Conservation (phyloP, 2,329 filamentous ascomycete species). For the Teratosphaeria destructans region DNA sequence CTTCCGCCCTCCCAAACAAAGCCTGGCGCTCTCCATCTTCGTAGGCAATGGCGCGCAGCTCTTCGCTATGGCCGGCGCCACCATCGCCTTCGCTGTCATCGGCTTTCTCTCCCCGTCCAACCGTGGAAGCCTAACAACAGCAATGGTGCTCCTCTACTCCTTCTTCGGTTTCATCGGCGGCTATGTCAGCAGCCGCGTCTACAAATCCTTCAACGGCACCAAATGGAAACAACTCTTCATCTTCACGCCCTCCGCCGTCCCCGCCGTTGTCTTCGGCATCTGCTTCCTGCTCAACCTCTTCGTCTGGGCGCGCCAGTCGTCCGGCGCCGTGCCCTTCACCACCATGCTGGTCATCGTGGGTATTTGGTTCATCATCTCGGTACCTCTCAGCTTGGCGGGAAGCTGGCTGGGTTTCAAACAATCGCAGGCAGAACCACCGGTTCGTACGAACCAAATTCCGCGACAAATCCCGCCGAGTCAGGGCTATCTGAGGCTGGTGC, state of each 20-base stretch:
- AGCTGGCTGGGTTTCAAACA: conserved; percentile 86
- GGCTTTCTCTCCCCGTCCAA: conserved; percentile 95
- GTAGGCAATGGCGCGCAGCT: conserved; percentile 91
- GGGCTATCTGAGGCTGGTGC: conserved; percentile 75
- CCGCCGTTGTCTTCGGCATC: conserved; percentile 69
- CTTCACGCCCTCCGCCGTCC: conserved; percentile 75
- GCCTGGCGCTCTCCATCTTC: conserved; percentile 75
- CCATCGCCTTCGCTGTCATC: conserved; percentile 83
- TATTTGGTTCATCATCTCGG: conserved; percentile 96
- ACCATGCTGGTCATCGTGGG: conserved; percentile 90
- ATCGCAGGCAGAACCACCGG: conserved; percentile 61
- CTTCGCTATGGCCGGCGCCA: conserved; percentile 94
- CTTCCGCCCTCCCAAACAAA: conserved; percentile 76
- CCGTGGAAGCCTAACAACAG: conserved; percentile 83
- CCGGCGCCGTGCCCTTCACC: conserved; percentile 87
- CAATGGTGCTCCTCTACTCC: conserved; percentile 88
- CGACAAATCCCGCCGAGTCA: conserved; percentile 81
- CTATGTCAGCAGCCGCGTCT: conserved; percentile 79
- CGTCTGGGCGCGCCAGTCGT: conserved; percentile 86
- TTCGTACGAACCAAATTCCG: conserved; percentile 94
- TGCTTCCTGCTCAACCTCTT: conserved; percentile 97
- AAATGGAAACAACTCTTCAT: conserved; percentile 90
- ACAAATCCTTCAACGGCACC: conserved; percentile 88
- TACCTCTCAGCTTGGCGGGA: conserved; percentile 79
- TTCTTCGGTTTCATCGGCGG: conserved; percentile 86